Percentiles rank a stretch among this genome's conserved stretches.
Conservation (phyloP, 495 filamentous ascomycete genomes). For the Penicillium riverlandense region DNA sequence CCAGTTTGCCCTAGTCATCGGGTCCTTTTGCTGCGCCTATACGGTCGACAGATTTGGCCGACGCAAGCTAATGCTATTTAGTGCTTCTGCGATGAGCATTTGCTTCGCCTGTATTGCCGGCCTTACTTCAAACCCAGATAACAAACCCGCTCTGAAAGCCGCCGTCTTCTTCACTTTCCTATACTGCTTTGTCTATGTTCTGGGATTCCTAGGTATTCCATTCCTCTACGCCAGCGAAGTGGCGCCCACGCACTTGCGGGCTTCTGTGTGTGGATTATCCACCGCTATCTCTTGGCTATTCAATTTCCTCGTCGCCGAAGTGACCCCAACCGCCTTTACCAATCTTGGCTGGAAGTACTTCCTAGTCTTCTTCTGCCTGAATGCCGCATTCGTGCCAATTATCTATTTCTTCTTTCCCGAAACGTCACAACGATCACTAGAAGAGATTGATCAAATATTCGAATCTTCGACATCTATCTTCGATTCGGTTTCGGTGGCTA, state of each 20-base stretch:
- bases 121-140: background rate
- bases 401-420: no score
- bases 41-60: slow-evolving; percentile 22
- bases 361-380: no score
- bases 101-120: slow-evolving; percentile 31
- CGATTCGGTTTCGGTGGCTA: background rate
- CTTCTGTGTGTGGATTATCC: slow-evolving; percentile 31
- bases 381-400: no score
- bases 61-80: slow-evolving; percentile 28
- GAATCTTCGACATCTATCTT: background rate
- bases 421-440: no score
- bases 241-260: slow-evolving; percentile 34
- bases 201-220: slow-evolving; percentile 43
- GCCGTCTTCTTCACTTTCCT: slow-evolving; percentile 40
- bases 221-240: slow-evolving; percentile 47
- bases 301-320: slow-evolving; percentile 4
- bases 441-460: no score
- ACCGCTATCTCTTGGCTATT: slow-evolving; percentile 36
- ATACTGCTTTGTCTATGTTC: slow-evolving; percentile 41
- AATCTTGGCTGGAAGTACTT: no score
- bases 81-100: slow-evolving; percentile 29
- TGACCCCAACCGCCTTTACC: no score
- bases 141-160: slow-evolving; percentile 2
- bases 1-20: slow-evolving; percentile 13
- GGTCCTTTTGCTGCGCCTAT: slow-evolving; percentile 18